A percentile compares a stretch with the other conserved stretches of the same genome.
Evolutionary conservation across 495 filamentous ascomycete species (phyloP).

Genomic region (Bacidia gigantensis): DNA sequence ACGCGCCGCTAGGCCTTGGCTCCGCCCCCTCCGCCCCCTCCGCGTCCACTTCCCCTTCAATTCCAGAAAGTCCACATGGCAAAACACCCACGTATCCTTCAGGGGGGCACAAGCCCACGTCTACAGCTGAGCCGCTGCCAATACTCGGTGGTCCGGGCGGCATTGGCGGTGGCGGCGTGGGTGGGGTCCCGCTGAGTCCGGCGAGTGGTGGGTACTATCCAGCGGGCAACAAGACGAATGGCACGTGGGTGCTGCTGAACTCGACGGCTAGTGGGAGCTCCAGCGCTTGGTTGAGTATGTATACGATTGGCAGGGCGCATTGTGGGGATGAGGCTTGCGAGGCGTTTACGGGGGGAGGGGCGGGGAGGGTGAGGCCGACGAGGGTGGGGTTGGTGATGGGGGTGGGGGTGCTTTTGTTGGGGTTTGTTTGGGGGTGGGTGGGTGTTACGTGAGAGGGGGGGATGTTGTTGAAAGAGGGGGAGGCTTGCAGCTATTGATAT

Average conservation of each 20-base stretch:
- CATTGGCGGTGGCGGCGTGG: not conserved
- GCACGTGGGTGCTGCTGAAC: not conserved
- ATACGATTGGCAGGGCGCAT: not conserved
- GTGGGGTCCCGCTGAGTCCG: not conserved
- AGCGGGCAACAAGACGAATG: not conserved
- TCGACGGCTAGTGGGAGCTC: not conserved
- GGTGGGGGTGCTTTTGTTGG: not conserved
- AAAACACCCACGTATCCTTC: too few species aligned
- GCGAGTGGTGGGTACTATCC: not conserved
- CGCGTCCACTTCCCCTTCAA: not conserved
- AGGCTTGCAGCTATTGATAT: not conserved
- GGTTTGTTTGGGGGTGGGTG: not conserved
- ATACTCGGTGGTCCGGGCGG: too few species aligned
- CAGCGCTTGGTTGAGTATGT: not conserved
- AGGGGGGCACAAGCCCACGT: too few species aligned
- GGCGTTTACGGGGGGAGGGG: not conserved
- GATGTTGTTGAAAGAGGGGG: not conserved
- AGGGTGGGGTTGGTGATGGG: not conserved
- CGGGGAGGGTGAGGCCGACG: not conserved
- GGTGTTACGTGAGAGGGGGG: not conserved
- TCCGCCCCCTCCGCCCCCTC: not conserved
- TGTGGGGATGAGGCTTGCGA: not conserved
- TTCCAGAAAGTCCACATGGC: too few species aligned
- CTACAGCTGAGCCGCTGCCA: too few species aligned
- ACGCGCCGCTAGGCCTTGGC: too few species aligned